Base-by-base conservation (phyloP, 371 early-diverging fungal genomes). In the Hamiltosporidium tvaerminnensis region DNA sequence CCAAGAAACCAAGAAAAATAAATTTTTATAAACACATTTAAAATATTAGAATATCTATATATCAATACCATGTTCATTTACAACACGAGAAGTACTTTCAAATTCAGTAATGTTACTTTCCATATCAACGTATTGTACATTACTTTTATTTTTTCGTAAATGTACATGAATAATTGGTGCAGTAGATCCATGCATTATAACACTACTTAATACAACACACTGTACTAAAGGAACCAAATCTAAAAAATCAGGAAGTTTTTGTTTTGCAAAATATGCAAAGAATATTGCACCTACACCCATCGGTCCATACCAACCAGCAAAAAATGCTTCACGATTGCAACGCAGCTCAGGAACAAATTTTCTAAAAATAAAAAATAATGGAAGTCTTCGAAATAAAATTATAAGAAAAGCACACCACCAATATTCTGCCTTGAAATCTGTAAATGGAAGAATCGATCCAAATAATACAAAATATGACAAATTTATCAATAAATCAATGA, bases 301-400 rank as follows among this genome's bases (percentile, higher is more conserved):
- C 0, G 94, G 94, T 1, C 92, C 94, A 71, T 91, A 92, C 88
- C 89, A 92, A 0, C 94, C 94, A 32, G 87, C 85, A 74, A 91
- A 91, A 1, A 89, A 69, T 0, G 87, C 88, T 71, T 92, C 90
- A 35, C 84, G 82, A 55, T 78, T 82, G 0, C 79, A 85, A 34
- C 81, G 76, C 41, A 92, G 67, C 0, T 85, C 84, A 0, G 86
- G 86, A 54, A 91, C 84, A 1, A 80, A 71, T 5, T 78, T 78
- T 39, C 84, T 82, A 36, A 87, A 66, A 0, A 81, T 65, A 39
- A 88, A 47, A 1, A 92, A 76, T 47, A 83, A 79, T 0, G 92
- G 89, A 2, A 90, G 70, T 3, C 94, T 81, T 49, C 94, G 82
- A 57, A 92, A 77, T 4, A 87, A 32, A 54, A 95, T 77, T 14